Base-by-base conservation (phyloP, 306 rosid species). In the Hippophae gyantsensis region DNA sequence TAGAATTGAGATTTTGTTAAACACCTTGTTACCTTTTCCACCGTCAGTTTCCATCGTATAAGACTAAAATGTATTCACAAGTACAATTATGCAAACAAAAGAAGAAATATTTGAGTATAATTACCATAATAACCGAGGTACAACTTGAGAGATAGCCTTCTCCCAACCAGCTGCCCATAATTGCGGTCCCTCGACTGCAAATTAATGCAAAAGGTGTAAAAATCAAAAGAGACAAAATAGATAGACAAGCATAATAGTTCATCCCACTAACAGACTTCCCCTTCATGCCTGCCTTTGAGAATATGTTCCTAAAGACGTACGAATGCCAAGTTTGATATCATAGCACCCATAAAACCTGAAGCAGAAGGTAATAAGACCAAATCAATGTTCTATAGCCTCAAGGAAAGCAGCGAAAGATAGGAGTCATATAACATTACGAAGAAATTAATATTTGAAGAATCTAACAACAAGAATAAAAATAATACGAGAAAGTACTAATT, bases 291-390 rank as follows among this genome's bases (percentile, higher is more conserved):
- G 5, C 83, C 65, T 89, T 89, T 0, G 97, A 89, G 66, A 89
- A 89, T 60, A 89, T 89, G 61, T 89, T 89, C 1, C 97, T 77
- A 68, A 89, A 89, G n/a, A 89, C 95, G 59, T 86, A 89, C 95
- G 59, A 89, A 89, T 38, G 95, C 95, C 81, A 89, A 63, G 72
- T 89, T 89, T 18, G 97, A 89, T 79, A 89, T 89, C 97, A 89
- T 89, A 48, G 97, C 95, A 47, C 97, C 97, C 97, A 89, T 79
- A 58, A 89, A 89, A 72, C 97, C 97, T 89, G 85, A 49, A 72
- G 58, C 48, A 53, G 51, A 52, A 13, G 10, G 9, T 8, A 49
- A 9, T 6, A 61, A 52, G 50, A 46, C 27, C 14, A 50, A 69
- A 56, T 65, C 48, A 64, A 71, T 13, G 10, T 54, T 58, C 41